A percentile compares a stretch with the other conserved stretches of the same genome.
These are phyloP conservation scores for Inga oerstediana DNA, from an alignment of 306 rosid genomes.

Conservation along the genomic window DNA sequence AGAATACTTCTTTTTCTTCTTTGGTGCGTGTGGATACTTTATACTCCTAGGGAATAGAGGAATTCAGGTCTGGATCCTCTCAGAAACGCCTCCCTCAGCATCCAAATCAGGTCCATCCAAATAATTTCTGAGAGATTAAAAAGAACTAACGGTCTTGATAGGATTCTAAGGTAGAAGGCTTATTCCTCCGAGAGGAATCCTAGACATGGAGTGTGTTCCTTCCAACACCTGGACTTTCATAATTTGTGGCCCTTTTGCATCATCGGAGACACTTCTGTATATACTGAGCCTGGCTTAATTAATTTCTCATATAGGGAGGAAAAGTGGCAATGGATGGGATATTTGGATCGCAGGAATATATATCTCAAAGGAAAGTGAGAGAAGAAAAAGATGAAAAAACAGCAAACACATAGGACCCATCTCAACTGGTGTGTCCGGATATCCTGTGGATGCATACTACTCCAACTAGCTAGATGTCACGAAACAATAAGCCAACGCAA, in stretches of 20 bases:
- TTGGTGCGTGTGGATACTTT: no score
- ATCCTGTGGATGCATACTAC: conserved; percentile 24
- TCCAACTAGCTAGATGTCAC: not conserved
- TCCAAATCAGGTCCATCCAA: no score
- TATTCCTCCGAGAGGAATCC: conserved; percentile 8
- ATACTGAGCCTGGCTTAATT: not conserved
- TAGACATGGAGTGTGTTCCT: not conserved
- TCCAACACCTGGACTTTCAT: not conserved
- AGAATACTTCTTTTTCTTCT: not conserved
- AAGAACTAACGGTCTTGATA: no score
- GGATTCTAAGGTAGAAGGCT: no score
- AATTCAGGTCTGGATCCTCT: no score
- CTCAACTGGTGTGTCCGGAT: conserved; percentile 13
- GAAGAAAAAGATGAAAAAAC: not conserved
- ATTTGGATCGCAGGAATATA: conserved; percentile 17
- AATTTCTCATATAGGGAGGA: not conserved
- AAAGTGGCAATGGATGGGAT: not conserved
- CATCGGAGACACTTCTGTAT: not conserved
- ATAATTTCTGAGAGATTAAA: no score
- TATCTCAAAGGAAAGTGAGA: not conserved
- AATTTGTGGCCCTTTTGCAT: not conserved
- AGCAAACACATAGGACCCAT: not conserved
- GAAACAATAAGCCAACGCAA: conserved; percentile 12
- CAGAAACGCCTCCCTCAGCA: no score
- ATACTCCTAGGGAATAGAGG: no score